phyloP scores from a whole-genome alignment of 106 monocot species.

The Hemerocallis citrina region DNA sequence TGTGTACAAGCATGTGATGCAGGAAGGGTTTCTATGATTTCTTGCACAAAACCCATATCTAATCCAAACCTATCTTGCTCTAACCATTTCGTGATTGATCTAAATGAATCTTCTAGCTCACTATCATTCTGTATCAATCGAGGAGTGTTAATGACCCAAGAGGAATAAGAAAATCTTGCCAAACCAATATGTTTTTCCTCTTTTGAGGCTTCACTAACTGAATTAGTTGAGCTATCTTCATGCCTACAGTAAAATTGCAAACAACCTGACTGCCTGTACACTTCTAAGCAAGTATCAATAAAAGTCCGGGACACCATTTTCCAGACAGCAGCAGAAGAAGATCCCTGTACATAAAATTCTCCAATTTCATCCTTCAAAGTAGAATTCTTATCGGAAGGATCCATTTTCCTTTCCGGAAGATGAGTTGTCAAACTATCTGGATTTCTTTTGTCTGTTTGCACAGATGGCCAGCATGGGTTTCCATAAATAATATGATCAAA shows the following conservation, averaged over 20 bases:
- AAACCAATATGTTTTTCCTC: constrained; percentile 15
- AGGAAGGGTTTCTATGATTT: constrained; percentile 80
- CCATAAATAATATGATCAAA: constrained; percentile 17
- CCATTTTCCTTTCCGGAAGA: constrained; percentile 2
- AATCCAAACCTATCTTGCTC: constrained; percentile 88
- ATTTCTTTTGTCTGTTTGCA: constrained; percentile 16
- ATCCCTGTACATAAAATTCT: constrained; percentile 71
- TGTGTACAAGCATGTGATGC: constrained; percentile 45
- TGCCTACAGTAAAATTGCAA: constrained; percentile 66
- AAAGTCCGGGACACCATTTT: constrained; percentile 61
- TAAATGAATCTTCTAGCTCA: constrained; percentile 52
- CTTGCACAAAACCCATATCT: constrained; percentile 78
- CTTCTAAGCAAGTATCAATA: constrained; percentile 47
- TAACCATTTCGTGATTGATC: constrained; percentile 59
- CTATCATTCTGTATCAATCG: constrained; percentile 24
- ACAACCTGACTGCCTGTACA: constrained; percentile 50
- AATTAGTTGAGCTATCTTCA: constrained; percentile 4
- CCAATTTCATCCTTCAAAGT: constrained; percentile 52
- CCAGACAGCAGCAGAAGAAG: constrained; percentile 75
- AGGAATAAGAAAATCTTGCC: constrained; percentile 50
- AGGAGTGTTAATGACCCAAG: constrained; percentile 25
- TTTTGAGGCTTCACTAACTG: constrained; percentile 8
- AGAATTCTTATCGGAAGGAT: constrained; percentile 3
- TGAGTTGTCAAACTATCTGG: constrained; percentile 1
- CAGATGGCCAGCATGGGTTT: constrained; percentile 1